A percentile compares a stretch with the other conserved stretches of the same genome.
These are phyloP conservation scores for Neurospora tetrasperma DNA, from an alignment of 495 filamentous ascomycete species.

Conservation along the genomic window DNA sequence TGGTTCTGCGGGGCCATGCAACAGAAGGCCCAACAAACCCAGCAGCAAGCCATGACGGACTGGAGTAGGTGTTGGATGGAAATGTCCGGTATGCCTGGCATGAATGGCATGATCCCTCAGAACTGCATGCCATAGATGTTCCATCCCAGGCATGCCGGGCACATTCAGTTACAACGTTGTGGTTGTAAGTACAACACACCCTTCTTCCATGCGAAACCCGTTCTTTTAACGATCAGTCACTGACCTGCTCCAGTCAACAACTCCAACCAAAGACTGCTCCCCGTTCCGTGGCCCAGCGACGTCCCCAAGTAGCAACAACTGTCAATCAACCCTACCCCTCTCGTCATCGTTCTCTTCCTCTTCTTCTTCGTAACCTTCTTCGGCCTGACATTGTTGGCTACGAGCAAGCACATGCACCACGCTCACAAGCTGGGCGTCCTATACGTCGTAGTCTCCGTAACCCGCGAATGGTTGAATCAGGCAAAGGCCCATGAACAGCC, in stretches of 20 bases:
- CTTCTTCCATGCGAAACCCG: no score
- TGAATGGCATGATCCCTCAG: constrained; percentile 30
- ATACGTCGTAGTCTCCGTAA: neutral
- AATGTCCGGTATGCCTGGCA: constrained; percentile 24
- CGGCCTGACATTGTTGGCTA: neutral
- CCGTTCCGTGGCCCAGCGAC: neutral
- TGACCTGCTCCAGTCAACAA: neutral
- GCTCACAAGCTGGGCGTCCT: neutral
- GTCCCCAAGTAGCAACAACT: neutral
- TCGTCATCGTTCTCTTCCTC: neutral
- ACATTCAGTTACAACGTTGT: no score
- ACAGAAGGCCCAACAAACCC: constrained; percentile 32
- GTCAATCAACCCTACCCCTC: neutral
- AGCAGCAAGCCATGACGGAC: constrained; percentile 19
- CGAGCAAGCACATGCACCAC: neutral
- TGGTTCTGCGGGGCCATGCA: constrained; percentile 33
- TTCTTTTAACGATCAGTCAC: no score
- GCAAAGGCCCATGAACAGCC: neutral
- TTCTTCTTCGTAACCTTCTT: neutral
- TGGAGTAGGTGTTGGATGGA: constrained; percentile 28
- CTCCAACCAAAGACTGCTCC: neutral
- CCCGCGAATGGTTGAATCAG: neutral
- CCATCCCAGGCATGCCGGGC: constrained; percentile 21
- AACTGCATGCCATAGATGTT: constrained; percentile 19
- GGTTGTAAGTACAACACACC: no score